Percentiles rank a stretch among this genome's conserved stretches.
These are phyloP conservation scores for Nissolia schottii DNA, from an alignment of 306 rosid species.

Conservation along the genomic window DNA sequence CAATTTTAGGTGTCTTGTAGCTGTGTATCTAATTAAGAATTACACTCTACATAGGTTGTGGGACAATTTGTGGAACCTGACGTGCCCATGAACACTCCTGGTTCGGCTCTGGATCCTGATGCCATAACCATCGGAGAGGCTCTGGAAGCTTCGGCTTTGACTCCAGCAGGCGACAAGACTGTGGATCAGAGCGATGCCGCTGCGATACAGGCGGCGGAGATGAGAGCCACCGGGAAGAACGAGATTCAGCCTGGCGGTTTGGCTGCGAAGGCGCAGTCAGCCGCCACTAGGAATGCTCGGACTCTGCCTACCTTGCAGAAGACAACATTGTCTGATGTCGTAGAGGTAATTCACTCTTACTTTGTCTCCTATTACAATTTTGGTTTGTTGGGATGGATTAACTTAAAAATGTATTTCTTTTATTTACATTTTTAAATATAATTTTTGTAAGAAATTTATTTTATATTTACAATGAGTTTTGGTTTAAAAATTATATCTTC, in stretches of 20 bases:
- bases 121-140: slow-evolving; percentile 65
- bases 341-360: slow-evolving; percentile 22
- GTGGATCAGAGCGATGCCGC: slow-evolving; percentile 49
- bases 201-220: slow-evolving; percentile 36
- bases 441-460: no score
- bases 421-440: no score
- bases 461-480: no score
- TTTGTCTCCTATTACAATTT: not conserved
- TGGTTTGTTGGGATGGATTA: no score
- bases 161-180: slow-evolving; percentile 33
- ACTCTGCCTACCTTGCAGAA: slow-evolving; percentile 1
- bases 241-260: slow-evolving; percentile 26
- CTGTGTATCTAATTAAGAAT: no score
- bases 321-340: slow-evolving; percentile 37
- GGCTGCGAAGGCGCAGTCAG: slow-evolving; percentile 44
- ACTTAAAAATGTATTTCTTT: no score
- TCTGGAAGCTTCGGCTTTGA: slow-evolving; percentile 40
- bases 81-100: slow-evolving; percentile 22
- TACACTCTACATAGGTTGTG: slow-evolving; percentile 30
- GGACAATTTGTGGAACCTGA: slow-evolving; percentile 52
- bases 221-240: slow-evolving; percentile 36
- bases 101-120: slow-evolving; percentile 23
- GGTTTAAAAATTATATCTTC: no score
- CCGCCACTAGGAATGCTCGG: slow-evolving; percentile 38
- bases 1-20: no score